A percentile compares a stretch with the other conserved stretches of the same genome.
Conservation (phyloP, 2,329 filamentous ascomycete species). For the Pyrenophora seminiperda region DNA sequence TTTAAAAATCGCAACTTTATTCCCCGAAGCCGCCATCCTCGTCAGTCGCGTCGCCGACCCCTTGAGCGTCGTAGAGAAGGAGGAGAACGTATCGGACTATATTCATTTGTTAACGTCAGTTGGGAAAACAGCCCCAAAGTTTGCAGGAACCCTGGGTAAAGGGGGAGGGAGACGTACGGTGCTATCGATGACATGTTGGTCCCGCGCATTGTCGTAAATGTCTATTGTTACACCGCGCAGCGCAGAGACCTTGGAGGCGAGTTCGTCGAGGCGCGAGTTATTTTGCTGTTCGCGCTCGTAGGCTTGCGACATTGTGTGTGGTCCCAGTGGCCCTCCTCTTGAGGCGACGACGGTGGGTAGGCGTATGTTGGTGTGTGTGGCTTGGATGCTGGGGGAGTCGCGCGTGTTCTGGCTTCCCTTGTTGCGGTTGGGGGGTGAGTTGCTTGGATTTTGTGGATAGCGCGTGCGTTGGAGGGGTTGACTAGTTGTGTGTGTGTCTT, state of each 20-base stretch:
- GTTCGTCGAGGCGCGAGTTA: slow-evolving; percentile 89
- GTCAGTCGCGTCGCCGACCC: slow-evolving; percentile 81
- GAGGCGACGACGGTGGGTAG: too few relatives aligned
- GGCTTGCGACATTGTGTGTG: slow-evolving; percentile 61
- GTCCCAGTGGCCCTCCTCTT: too few relatives aligned
- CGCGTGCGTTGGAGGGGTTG: not conserved
- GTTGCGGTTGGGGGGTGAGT: not conserved
- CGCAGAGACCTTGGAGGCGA: slow-evolving; percentile 87
- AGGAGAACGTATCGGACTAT: slow-evolving; percentile 87
- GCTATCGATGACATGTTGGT: slow-evolving; percentile 87
- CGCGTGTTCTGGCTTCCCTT: not conserved
- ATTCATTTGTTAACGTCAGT: not conserved
- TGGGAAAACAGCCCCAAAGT: not conserved
- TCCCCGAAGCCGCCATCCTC: slow-evolving; percentile 88
- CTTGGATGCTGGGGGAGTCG: not conserved
- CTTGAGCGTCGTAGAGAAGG: slow-evolving; percentile 80
- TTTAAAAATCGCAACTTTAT: slow-evolving; percentile 89
- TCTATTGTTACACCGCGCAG: slow-evolving; percentile 93
- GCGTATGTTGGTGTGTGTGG: too few relatives aligned
- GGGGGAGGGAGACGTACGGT: slow-evolving; percentile 63
- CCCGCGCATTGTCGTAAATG: slow-evolving; percentile 94
- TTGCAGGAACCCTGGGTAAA: not conserved
- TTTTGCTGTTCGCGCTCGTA: slow-evolving; percentile 77
- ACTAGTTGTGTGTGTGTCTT: not conserved
- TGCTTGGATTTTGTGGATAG: not conserved